phyloP scores from a whole-genome alignment of 1,284 basidiomycete species.

The Ceratobasidium theobromae region DNA sequence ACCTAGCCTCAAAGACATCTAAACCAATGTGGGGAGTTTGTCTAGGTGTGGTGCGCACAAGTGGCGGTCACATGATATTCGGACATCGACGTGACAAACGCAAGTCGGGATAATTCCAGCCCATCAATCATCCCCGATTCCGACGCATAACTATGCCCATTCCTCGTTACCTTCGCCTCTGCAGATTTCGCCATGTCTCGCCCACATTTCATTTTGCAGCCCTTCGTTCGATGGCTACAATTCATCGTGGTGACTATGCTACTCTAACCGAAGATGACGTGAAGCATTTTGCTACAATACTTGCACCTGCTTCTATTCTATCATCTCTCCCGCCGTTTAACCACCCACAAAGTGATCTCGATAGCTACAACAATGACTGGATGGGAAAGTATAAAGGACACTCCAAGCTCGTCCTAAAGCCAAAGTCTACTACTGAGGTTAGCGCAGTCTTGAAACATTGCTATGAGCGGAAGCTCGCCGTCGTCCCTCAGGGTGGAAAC shows the following conservation, averaged over 20 bases:
- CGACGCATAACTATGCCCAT: constrained; percentile 9
- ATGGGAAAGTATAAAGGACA: constrained; percentile 93
- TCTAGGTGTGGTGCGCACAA: no score
- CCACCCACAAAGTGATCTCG: constrained; percentile 52
- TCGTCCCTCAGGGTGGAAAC: constrained; percentile 98
- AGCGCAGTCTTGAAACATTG: constrained; percentile 86
- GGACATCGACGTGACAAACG: background rate
- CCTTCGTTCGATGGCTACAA: constrained; percentile 7
- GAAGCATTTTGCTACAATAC: constrained; percentile 35
- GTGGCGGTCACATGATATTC: background rate
- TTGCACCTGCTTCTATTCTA: constrained; percentile 36
- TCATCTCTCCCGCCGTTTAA: constrained; percentile 33
- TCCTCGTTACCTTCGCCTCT: background rate
- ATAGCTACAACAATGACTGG: constrained; percentile 91
- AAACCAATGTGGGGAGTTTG: no score
- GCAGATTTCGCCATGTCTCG: background rate
- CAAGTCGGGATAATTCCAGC: background rate
- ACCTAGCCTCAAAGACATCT: no score
- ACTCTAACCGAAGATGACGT: constrained; percentile 33
- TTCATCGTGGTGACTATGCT: constrained; percentile 24
- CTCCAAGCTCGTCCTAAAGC: constrained; percentile 84
- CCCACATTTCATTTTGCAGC: background rate
- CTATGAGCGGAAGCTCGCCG: constrained; percentile 72
- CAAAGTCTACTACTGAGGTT: constrained; percentile 86
- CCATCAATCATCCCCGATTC: background rate